Base-by-base conservation (phyloP, 352 stramenopile species). In the Plasmopara viticola region DNA sequence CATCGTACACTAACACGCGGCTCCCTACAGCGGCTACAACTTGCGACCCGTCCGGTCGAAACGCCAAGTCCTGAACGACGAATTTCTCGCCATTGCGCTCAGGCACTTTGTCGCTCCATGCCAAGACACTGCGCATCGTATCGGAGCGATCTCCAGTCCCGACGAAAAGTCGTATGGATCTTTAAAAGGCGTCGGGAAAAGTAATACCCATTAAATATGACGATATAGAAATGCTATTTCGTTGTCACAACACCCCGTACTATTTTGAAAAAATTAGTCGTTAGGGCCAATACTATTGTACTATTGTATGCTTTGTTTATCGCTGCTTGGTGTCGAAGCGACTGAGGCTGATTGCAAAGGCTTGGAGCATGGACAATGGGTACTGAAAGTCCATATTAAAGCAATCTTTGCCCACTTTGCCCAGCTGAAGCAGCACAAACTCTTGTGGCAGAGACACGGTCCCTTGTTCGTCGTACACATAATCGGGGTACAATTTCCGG, bases 311-410 rank as follows among this genome's bases (percentile, higher is more conserved):
- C n/a, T 14, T 51, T 42, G 17, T 40, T 76, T 80, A 87, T 56
- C 72, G 51, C 53, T 90, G 82, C 60, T 95, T 94, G 20, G 80
- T 91, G 64, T 97, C 88, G 53, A 97, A 97, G 33, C 92, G 78
- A 51, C 76, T 92, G 51, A 97, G 75, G 53, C 82, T 89, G 58
- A 97, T 96, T 14, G 83, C 90, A 48, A 97, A 97, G 0, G 88
- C 90, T 68, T 96, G 87, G 2, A 97, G 65, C 72, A 95, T 84
- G 17, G 84, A 95, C 20, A 97, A 68, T 17, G 90, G 90, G 68
- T 95, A 97, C 60, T 94, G 82, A 58, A 95, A 95, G 64, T 97
- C 90, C 79, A 97, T 94, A 64, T 96, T 97, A 74, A 97, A 97
- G 66, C 88, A 95, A 66, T 97, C 79, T 46, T 96, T 94, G 53